Evolutionary conservation across 208 protist genomes (phyloP).

Genomic region (Leptomonas seymouri): DNA sequence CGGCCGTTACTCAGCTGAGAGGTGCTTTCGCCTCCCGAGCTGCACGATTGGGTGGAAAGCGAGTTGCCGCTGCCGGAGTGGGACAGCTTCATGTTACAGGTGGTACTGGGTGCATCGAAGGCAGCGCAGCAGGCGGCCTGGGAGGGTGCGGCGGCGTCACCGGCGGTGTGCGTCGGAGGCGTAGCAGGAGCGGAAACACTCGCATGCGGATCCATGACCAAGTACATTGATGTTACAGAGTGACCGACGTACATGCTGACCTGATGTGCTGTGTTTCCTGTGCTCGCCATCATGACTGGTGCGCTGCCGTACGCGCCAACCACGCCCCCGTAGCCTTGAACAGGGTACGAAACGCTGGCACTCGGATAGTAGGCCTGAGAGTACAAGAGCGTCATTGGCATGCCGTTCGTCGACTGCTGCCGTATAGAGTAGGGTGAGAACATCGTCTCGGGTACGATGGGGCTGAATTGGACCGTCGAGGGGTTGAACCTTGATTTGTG

Average conservation of each 20-base stretch:
- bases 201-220: conserved; percentile 21
- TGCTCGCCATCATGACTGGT: conserved; percentile 15
- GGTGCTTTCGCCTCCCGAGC: conserved; percentile 23
- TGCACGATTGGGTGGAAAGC: conserved; percentile 32
- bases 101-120: not conserved
- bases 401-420: conserved; percentile 17
- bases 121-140: conserved; percentile 13
- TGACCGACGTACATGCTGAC: conserved; percentile 16
- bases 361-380: conserved; percentile 26
- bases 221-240: conserved; percentile 26
- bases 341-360: conserved; percentile 4
- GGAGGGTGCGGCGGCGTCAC: not conserved
- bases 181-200: not conserved
- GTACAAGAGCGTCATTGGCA: conserved; percentile 29
- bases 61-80: conserved; percentile 31
- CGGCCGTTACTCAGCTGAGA: conserved; percentile 26
- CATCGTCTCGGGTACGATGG: conserved; percentile 9
- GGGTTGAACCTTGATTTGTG: not conserved
- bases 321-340: conserved; percentile 19
- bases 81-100: conserved; percentile 12
- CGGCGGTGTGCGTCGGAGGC: not conserved
- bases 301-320: conserved; percentile 16
- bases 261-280: conserved; percentile 4
- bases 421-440: conserved; percentile 11
- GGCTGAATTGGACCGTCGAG: not conserved